Base-by-base conservation (phyloP, 345 rosid species). In the Eutrema japonicum region DNA sequence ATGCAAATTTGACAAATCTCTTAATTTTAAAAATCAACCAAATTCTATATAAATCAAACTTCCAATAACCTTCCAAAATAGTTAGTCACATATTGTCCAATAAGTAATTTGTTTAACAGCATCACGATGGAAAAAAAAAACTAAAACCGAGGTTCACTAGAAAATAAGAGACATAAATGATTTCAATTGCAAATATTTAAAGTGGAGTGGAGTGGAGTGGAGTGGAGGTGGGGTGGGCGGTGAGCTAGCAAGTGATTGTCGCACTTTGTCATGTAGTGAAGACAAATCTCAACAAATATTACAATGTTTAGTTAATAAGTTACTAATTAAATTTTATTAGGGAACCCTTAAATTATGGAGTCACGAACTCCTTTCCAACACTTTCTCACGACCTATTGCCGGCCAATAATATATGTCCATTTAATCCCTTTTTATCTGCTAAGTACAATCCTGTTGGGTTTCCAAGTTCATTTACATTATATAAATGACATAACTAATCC, bases 241-340 rank as follows among this genome's bases (percentile, higher is more conserved):
- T 79, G 80, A 77, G 72, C 66, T 77, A 56, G 62, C 61, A 63
- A 64, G 66, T 55, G 67, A 56, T 70, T 71, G 80, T 63, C 75
- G 63, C 35, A 61, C 11, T 54, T 69, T 76, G 79, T 64, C 80
- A 48, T 64, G 11, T 64, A 56, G 72, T 36, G 72, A 57, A 77
- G 72, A 77, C 76, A 64, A 76, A 70, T 48, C 61, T 77, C 54
- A 70, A 42, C 49, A 64, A 70, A 62, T 46, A 64, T 64, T 38
- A 64, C 55, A 11, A 11, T 77, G 16, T 57, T 70, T 43, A 32
- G 37, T 62, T 63, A 45, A 62, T 67, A 45, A 53, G 54, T 45
- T 67, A 55, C 12, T 55, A 62, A 10, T 46, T 35, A 27, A 68
- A 52, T 60, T 7, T 61, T 54, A 75, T 54, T 64, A 63, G 42